phyloP scores from a whole-genome alignment of 306 rosid species.

The Erythrophleum fordii region DNA sequence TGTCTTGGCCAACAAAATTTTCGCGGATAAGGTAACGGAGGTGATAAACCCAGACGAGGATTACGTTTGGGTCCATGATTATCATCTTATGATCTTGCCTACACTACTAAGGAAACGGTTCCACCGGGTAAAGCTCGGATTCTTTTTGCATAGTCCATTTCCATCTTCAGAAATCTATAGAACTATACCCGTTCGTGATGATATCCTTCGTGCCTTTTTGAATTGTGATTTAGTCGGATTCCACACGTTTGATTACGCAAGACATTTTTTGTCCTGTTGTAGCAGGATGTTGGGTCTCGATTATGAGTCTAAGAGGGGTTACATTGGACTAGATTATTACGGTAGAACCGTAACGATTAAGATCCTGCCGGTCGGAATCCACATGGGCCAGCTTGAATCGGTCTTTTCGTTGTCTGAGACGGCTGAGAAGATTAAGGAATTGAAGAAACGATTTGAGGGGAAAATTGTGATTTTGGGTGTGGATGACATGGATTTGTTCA shows the following conservation, averaged over 20 bases:
- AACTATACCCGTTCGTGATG: slow-evolving; percentile 73
- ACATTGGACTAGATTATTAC: slow-evolving; percentile 72
- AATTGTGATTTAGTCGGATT: slow-evolving; percentile 73
- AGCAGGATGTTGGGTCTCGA: slow-evolving; percentile 74
- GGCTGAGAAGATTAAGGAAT: slow-evolving; percentile 1
- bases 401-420: slow-evolving; percentile 34
- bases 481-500: slow-evolving; percentile 28
- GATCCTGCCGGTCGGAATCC: slow-evolving; percentile 75
- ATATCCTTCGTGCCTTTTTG: slow-evolving; percentile 68
- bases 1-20: slow-evolving; percentile 73
- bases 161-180: slow-evolving; percentile 76
- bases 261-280: slow-evolving; percentile 77
- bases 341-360: slow-evolving; percentile 73
- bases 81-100: slow-evolving; percentile 76
- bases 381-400: slow-evolving; percentile 70
- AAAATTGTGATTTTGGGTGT: slow-evolving; percentile 17
- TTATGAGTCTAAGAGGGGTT: slow-evolving; percentile 75
- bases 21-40: slow-evolving; percentile 71
- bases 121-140: slow-evolving; percentile 68
- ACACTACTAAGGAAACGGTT: slow-evolving; percentile 70
- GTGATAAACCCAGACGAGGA: slow-evolving; percentile 73
- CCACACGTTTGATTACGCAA: slow-evolving; percentile 76
- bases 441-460: slow-evolving; percentile 20
- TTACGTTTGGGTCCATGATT: slow-evolving; percentile 75
- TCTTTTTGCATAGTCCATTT: slow-evolving; percentile 70